Percentiles rank a stretch among this genome's conserved stretches.
Evolutionary conservation across 768 basidiomycete species (phyloP).

Genomic region (Chalciporus chontae): DNA sequence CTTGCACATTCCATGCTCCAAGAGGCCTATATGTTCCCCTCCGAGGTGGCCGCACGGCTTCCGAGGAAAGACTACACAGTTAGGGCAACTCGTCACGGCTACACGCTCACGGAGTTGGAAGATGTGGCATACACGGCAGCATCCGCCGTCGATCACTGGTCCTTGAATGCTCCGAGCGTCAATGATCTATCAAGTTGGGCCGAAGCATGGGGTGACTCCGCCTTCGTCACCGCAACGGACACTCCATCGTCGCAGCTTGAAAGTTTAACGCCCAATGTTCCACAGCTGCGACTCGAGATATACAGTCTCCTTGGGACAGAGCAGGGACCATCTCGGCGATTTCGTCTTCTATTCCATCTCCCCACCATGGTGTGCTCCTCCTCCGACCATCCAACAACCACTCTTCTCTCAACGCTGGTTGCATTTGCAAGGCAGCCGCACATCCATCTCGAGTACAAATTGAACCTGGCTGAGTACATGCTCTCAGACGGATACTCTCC

Average conservation of each 20-base stretch:
- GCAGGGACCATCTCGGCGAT: not conserved
- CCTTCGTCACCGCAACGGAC: too few relatives aligned
- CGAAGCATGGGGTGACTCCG: not conserved
- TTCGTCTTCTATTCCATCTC: slow-evolving; percentile 1
- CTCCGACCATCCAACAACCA: not conserved
- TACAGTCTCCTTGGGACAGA: not conserved
- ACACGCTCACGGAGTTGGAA: too few relatives aligned
- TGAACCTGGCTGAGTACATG: slow-evolving; percentile 1
- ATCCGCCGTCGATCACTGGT: not conserved
- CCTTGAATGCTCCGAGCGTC: not conserved
- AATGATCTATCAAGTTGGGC: not conserved
- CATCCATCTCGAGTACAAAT: not conserved
- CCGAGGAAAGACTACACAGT: too few relatives aligned
- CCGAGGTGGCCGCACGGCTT: too few relatives aligned
- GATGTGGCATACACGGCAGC: too few relatives aligned
- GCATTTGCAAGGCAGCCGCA: slow-evolving; percentile 20
- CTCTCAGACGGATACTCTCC: slow-evolving; percentile 13
- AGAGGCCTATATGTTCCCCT: too few relatives aligned
- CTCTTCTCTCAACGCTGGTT: slow-evolving; percentile 27
- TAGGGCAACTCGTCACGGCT: too few relatives aligned
- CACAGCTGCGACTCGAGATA: not conserved
- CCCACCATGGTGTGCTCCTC: slow-evolving; percentile 20
- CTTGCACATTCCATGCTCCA: too few relatives aligned
- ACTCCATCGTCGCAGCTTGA: too few relatives aligned
- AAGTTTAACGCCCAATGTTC: not conserved